Evolutionary conservation across 176 grass and related monocot genomes (phyloP).

Genomic region (Stipa capillata): DNA sequence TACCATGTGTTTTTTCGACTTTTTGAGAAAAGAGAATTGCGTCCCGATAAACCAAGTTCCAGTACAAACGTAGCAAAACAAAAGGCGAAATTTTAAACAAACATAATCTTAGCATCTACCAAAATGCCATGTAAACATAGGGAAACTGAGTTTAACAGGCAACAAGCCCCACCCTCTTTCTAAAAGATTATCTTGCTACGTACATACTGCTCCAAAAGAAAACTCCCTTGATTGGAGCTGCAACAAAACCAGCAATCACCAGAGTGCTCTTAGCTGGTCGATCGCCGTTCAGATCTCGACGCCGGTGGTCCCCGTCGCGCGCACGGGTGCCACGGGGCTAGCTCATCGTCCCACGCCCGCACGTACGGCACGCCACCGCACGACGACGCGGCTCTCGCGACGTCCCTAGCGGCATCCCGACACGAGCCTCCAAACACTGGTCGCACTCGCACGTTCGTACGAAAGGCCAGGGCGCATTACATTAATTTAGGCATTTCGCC

Average conservation of each 20-base stretch:
- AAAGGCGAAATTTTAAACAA: no score
- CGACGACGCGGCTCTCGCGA: not conserved
- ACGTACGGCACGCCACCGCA: not conserved
- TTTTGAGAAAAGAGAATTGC: no score
- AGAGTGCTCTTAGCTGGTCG: not conserved
- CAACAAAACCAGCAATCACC: not conserved
- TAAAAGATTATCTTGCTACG: no score
- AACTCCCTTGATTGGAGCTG: not conserved
- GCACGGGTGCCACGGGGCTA: not conserved
- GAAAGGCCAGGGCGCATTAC: not conserved
- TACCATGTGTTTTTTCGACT: no score
- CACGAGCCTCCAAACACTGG: not conserved
- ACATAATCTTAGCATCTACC: no score
- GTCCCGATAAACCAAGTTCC: no score
- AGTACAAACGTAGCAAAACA: no score
- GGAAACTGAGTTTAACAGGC: no score
- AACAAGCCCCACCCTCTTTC: no score
- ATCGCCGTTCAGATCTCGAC: slow-evolving; percentile 19
- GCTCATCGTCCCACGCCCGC: not conserved
- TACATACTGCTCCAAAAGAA: no score
- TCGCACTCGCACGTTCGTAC: not conserved
- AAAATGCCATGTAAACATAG: no score
- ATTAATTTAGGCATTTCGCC: no score
- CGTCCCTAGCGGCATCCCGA: not conserved
- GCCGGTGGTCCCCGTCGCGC: slow-evolving; percentile 9